phyloP scores from a whole-genome alignment of 2,329 filamentous ascomycete species.

The Colletotrichum lupini region DNA sequence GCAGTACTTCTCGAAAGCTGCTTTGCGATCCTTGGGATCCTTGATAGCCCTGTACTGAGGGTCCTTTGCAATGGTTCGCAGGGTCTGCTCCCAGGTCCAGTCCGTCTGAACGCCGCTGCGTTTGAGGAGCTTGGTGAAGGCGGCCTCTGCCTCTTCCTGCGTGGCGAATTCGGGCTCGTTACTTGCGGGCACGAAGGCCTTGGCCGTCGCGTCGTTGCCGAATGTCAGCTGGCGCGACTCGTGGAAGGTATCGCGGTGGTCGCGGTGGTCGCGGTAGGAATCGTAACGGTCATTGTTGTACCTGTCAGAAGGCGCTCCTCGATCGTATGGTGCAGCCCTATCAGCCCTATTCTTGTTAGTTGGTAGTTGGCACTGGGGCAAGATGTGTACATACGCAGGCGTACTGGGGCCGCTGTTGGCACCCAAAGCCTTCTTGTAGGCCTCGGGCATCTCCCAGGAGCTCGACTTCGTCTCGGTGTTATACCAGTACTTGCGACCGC shows the following conservation, averaged over 20 bases:
- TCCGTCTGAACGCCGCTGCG: constrained; percentile 88
- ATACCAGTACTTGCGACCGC: constrained; percentile 94
- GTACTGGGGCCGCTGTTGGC: constrained; percentile 60
- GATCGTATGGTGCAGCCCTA: constrained; percentile 54
- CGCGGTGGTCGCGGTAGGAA: constrained; percentile 51
- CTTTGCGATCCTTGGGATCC: constrained; percentile 89
- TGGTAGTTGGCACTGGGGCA: neutral
- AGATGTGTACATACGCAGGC: constrained; percentile 50
- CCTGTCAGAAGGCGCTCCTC: constrained; percentile 47
- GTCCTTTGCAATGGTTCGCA: constrained; percentile 88
- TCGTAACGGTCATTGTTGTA: constrained; percentile 49
- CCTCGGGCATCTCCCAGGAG: constrained; percentile 93
- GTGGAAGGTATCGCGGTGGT: constrained; percentile 51
- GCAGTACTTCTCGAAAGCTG: constrained; percentile 95
- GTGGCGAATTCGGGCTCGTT: constrained; percentile 83
- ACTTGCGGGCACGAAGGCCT: constrained; percentile 70
- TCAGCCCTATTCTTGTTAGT: constrained; percentile 42
- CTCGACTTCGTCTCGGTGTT: constrained; percentile 92
- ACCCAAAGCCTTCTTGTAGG: constrained; percentile 79
- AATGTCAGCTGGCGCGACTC: constrained; percentile 70
- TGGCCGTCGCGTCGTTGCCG: constrained; percentile 65
- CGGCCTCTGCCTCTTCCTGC: constrained; percentile 89
- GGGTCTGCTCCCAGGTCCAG: constrained; percentile 91
- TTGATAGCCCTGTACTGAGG: constrained; percentile 93
- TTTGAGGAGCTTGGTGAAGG: constrained; percentile 90